Conservation (phyloP, 495 filamentous ascomycete species). For the Hypoxylon fragiforme region DNA sequence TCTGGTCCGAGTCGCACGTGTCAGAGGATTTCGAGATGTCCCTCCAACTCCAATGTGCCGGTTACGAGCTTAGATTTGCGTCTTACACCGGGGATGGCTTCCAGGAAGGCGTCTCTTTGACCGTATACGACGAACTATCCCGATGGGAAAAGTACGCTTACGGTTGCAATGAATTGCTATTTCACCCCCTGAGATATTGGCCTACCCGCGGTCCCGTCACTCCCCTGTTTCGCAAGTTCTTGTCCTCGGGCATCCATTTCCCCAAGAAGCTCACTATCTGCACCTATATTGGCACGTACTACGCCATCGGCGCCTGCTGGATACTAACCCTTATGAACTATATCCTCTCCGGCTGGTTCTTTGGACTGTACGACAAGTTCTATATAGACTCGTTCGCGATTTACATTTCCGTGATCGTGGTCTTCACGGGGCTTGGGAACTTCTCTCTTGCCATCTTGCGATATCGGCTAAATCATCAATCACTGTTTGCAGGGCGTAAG, state of each 20-base stretch:
- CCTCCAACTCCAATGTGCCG: conserved; percentile 64
- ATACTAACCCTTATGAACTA: conserved; percentile 66
- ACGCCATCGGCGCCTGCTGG: conserved; percentile 70
- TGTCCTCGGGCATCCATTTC: conserved; percentile 60
- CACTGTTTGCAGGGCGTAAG: conserved; percentile 42
- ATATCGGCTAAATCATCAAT: conserved; percentile 53
- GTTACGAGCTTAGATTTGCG: conserved; percentile 65
- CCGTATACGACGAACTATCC: conserved; percentile 73
- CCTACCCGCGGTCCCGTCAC: conserved; percentile 62
- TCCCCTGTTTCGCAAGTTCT: conserved; percentile 63
- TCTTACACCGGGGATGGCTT: conserved; percentile 67
- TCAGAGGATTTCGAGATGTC: conserved; percentile 80
- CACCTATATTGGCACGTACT: conserved; percentile 77
- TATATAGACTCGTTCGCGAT: conserved; percentile 65
- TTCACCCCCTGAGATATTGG: conserved; percentile 58
- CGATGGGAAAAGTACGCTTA: conserved; percentile 82
- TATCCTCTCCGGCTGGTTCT: conserved; percentile 65
- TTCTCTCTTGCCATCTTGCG: conserved; percentile 56
- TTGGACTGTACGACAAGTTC: conserved; percentile 60
- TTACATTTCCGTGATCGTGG: conserved; percentile 58
- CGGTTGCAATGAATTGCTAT: conserved; percentile 70
- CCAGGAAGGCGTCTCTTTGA: conserved; percentile 75
- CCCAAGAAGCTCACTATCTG: conserved; percentile 71
- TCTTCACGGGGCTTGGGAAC: conserved; percentile 60
- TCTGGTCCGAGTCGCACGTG: conserved; percentile 73